Evolutionary conservation across 2,329 filamentous ascomycete species (phyloP).

Genomic region (Aschersonia sp.): DNA sequence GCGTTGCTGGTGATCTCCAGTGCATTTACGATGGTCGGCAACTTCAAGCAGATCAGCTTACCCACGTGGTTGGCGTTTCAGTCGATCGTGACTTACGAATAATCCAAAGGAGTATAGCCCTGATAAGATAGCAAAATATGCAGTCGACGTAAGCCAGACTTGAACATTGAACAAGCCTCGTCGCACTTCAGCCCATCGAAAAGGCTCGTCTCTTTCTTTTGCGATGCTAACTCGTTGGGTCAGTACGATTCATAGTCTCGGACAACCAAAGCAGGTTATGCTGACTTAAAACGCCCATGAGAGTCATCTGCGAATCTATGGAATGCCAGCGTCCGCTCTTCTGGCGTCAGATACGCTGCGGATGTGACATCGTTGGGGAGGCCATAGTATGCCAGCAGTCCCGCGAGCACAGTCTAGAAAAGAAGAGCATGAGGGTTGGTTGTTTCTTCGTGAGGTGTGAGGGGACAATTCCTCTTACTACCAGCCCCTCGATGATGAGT

Average conservation of each 20-base stretch:
- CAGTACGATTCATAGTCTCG: not conserved
- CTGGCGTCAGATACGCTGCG: conserved; percentile 35
- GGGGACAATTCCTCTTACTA: conserved; percentile 15
- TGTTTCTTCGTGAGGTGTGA: too few species aligned
- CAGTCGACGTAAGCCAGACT: conserved; percentile 46
- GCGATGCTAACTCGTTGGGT: conserved; percentile 5
- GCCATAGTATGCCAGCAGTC: conserved; percentile 32
- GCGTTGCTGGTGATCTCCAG: conserved; percentile 36
- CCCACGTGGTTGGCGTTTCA: not conserved
- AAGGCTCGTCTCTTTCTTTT: conserved; percentile 26
- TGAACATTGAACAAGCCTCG: conserved; percentile 46
- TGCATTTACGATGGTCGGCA: conserved; percentile 51
- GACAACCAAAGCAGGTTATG: not conserved
- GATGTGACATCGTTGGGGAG: conserved; percentile 41
- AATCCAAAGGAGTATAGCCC: conserved; percentile 50
- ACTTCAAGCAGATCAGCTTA: conserved; percentile 14
- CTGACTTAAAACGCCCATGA: conserved; percentile 19
- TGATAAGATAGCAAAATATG: conserved; percentile 45
- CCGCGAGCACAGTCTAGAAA: conserved; percentile 36
- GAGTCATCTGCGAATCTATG: conserved; percentile 25
- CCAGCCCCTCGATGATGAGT: conserved; percentile 36
- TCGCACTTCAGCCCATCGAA: conserved; percentile 46
- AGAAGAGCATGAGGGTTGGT: not conserved
- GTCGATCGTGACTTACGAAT: conserved; percentile 26
- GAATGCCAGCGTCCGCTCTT: conserved; percentile 35